These are phyloP conservation scores for Podospora comata DNA, from an alignment of 495 filamentous ascomycete genomes.

Conservation along the genomic window DNA sequence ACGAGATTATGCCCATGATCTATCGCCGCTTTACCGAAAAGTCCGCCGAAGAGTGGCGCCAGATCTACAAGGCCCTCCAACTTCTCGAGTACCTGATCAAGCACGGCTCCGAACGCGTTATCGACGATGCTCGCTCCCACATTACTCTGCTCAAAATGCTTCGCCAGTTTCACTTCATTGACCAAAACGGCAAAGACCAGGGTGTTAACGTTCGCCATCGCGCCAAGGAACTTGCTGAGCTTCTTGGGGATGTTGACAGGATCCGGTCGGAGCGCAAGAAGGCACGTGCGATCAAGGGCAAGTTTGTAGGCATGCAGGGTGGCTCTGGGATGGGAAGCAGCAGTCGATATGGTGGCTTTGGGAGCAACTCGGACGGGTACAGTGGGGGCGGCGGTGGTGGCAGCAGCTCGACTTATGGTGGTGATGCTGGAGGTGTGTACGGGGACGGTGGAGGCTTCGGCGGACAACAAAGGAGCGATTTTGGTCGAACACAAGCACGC, in stretches of 20 bases:
- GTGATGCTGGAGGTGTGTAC: slow-evolving; percentile 83
- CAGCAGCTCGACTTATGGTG: slow-evolving; percentile 63
- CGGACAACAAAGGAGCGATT: slow-evolving; percentile 55
- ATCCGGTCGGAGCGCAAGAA: slow-evolving; percentile 95
- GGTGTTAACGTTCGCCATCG: slow-evolving; percentile 96
- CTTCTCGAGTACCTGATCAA: slow-evolving; percentile 97
- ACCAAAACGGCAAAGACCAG: slow-evolving; percentile 95
- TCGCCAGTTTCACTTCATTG: slow-evolving; percentile 96
- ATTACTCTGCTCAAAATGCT: slow-evolving; percentile 96
- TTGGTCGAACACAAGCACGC: slow-evolving; percentile 52
- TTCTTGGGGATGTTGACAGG: slow-evolving; percentile 88
- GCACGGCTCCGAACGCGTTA: slow-evolving; percentile 95
- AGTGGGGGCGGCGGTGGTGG: slow-evolving; percentile 64
- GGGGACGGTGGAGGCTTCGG: slow-evolving; percentile 93
- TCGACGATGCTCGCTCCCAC: slow-evolving; percentile 95
- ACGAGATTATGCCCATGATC: slow-evolving; percentile 99
- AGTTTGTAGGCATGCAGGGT: slow-evolving; percentile 92
- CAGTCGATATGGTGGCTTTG: slow-evolving; percentile 83
- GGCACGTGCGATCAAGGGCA: slow-evolving; percentile 80
- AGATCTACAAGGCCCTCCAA: slow-evolving; percentile 98
- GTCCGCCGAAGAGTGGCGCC: slow-evolving; percentile 95
- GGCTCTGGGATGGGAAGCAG: slow-evolving; percentile 52
- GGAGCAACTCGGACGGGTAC: slow-evolving; percentile 62
- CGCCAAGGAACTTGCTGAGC: slow-evolving; percentile 89
- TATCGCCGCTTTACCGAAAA: slow-evolving; percentile 99